Base-by-base conservation (phyloP, 805 yeast genomes). In the Zygotorulaspora sp. region DNA sequence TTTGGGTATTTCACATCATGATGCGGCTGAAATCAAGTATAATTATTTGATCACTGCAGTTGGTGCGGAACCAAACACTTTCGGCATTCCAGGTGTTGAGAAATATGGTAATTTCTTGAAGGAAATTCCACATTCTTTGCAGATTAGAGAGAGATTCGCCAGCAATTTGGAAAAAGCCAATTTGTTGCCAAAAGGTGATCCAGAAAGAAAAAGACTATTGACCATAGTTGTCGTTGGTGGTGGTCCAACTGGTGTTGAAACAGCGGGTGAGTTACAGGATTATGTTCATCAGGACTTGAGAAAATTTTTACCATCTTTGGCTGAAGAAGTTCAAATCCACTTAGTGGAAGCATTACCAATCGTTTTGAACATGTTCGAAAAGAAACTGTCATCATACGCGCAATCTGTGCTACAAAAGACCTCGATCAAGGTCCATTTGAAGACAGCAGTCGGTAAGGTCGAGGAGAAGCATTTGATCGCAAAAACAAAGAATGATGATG, bases 181-280 rank as follows among this genome's bases (percentile, higher is more conserved):
- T 62, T 69, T 83, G 49, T 75, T 88, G 55, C 90, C 90, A 49
- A 78, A 79, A 62, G 76, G 73, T 44, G 85, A 77, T 51, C 80
- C 79, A 32, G 95, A 84, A 63, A 78, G 96, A 65, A 80, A 80
- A 68, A 80, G 96, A 64, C 73, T 89, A 50, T 72, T 89, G 63
- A 83, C 84, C 42, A 74, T 86, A 45, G 90, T 89, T 38, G 95
- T 89, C 43, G 92, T 90, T 53, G 97, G 97, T 55, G 97, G 96
- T 67, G 97, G 97, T 50, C 97, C 97, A 59, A 88, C 97, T 30
- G 97, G 97, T 71, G 96, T 88, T 42, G 97, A 88, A 68, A 83
- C 88, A 50, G 96, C 97, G 44, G 97, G 95, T 63, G 97, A 89
- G 66, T 69, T 89, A 56, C 95, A 87, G 68, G 97, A 89, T 66